Percentiles rank a stretch among this genome's conserved stretches.
Conservation (phyloP, 2,329 filamentous ascomycete genomes). For the Botrytis hyacinthi region DNA sequence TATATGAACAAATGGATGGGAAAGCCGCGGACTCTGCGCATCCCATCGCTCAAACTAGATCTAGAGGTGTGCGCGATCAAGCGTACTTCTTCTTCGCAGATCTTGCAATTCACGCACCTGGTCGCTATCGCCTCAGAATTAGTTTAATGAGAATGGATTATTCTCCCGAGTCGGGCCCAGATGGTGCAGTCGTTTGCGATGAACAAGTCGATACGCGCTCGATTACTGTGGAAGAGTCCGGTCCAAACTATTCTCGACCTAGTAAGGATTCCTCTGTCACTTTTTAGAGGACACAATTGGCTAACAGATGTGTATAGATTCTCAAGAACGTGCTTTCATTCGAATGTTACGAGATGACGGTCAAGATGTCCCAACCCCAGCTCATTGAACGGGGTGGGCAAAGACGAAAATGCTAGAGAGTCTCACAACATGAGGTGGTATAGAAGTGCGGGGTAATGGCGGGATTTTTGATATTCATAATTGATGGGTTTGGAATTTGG, state of each 20-base stretch:
- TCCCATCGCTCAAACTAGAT: slow-evolving; percentile 28
- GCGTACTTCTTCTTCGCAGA: slow-evolving; percentile 38
- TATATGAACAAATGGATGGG: slow-evolving; percentile 33
- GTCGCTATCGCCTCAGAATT: slow-evolving; percentile 34
- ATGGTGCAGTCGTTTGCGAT: slow-evolving; percentile 29
- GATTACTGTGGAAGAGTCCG: slow-evolving; percentile 32
- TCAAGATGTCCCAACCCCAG: slow-evolving; percentile 26
- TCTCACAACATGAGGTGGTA: slow-evolving; percentile 17
- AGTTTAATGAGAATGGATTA: slow-evolving; percentile 37
- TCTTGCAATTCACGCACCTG: slow-evolving; percentile 34
- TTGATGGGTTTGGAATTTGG: neutral
- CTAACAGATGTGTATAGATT: slow-evolving; percentile 31
- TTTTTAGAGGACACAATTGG: neutral
- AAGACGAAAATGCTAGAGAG: neutral
- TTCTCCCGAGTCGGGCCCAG: slow-evolving; percentile 26
- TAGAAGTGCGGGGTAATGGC: slow-evolving; percentile 12
- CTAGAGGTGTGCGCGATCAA: slow-evolving; percentile 25
- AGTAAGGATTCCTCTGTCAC: slow-evolving; percentile 27
- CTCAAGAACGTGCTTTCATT: slow-evolving; percentile 33
- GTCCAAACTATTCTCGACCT: slow-evolving; percentile 27
- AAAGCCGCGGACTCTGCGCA: slow-evolving; percentile 35
- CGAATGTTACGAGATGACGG: slow-evolving; percentile 34
- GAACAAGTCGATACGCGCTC: slow-evolving; percentile 35
- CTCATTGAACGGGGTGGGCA: slow-evolving; percentile 13
- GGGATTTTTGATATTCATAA: neutral